Base-by-base conservation (phyloP, 495 filamentous ascomycete genomes). In the Neurospora terricola region DNA sequence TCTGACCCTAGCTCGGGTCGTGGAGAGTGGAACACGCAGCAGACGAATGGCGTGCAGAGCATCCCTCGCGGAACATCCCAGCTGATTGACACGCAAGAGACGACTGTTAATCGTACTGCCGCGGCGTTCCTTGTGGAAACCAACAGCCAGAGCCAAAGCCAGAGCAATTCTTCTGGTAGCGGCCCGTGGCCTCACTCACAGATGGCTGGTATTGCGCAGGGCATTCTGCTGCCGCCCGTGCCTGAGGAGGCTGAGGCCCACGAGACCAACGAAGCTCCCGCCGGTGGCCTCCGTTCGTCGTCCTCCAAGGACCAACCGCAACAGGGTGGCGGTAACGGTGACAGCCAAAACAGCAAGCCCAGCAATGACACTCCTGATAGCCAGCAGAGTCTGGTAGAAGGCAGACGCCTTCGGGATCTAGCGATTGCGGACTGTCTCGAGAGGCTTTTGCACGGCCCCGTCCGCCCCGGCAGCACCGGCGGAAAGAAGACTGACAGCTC, bases 1-100 rank as follows among this genome's bases (percentile, higher is more conserved):
- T 85, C 85, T 23, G 89, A 91, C 43, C 90, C 93, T 75, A 94
- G 92, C 76, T 91, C 90, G 8, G 75, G 82, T 75, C 79, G 82
- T 37, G 84, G 79, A 2, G 81, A 87, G 74, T 85, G 86, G 77
- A 89, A 89, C 75, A 91, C 90, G 1, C 91, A 94, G 78, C 81
- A 81, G 69, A 90, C 90, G 5, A 91, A 90, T 75, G 90, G 81
- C 69, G 75, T 70, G 18, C 78, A 83, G 39, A 78, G 79, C 73
- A 80, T 84, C 27, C 78, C 79, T 8, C 79, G 76, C 4, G 77
- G 81, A 11, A 81, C 83, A 71, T 86, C 84, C 16, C 84, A 88
- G 72, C 72, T 91, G 18, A 83, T 89, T 23, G 90, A 92, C 79
- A 92, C 90, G 1, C 89, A 66, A 27, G 54, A 66, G 27, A 66